phyloP scores from a whole-genome alignment of 2,329 filamentous ascomycete genomes.

The Aurifilum marmelostoma region DNA sequence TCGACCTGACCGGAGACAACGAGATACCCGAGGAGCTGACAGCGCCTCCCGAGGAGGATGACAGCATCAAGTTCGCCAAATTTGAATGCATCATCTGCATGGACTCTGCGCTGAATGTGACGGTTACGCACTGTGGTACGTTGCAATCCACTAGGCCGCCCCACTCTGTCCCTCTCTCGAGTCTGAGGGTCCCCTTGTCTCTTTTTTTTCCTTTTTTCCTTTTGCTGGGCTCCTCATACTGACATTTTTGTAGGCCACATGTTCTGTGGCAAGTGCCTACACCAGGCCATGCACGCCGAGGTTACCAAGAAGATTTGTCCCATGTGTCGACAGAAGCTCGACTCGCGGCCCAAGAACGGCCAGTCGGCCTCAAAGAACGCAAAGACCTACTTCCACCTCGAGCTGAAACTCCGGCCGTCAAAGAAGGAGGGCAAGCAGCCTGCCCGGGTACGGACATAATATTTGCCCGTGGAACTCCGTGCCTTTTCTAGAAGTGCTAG shows the following conservation, averaged over 20 bases:
- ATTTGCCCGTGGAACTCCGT: not conserved
- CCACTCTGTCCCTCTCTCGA: no score
- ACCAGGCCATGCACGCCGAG: conserved; percentile 62
- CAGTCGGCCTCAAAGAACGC: conserved; percentile 41
- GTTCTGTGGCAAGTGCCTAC: conserved; percentile 66
- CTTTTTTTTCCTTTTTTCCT: not conserved
- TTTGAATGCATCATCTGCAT: conserved; percentile 72
- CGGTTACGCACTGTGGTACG: conserved; percentile 70
- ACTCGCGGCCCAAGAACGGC: conserved; percentile 37
- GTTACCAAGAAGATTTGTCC: conserved; percentile 61
- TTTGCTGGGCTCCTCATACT: no score
- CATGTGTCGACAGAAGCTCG: conserved; percentile 65
- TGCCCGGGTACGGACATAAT: conserved; percentile 7
- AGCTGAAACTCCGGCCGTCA: conserved; percentile 64
- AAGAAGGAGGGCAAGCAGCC: conserved; percentile 55
- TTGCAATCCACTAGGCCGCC: conserved; percentile 19
- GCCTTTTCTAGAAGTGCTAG: not conserved
- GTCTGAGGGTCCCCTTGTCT: not conserved
- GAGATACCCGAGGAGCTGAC: conserved; percentile 48
- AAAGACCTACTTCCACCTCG: conserved; percentile 60
- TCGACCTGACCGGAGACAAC: conserved; percentile 47
- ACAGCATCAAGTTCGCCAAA: conserved; percentile 54
- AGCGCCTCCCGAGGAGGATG: conserved; percentile 50
- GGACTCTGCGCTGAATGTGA: conserved; percentile 61
- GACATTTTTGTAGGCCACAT: conserved; percentile 56